phyloP scores from a whole-genome alignment of 208 protist species.

The Perkinsela sp. region DNA sequence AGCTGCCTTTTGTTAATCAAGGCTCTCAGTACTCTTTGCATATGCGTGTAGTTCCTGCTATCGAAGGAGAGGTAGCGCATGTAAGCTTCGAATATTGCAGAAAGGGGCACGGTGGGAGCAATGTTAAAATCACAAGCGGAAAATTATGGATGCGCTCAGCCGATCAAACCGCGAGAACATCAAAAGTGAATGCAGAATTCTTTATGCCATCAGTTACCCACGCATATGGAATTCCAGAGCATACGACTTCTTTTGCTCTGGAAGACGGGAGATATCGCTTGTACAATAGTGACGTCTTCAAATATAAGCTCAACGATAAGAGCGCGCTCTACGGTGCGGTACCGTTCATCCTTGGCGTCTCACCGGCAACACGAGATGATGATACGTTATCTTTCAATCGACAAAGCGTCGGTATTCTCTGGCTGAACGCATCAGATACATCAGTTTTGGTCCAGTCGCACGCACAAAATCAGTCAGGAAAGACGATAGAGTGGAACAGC shows the following conservation, averaged over 20 bases:
- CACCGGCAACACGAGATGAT: neutral
- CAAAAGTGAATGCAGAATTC: slow-evolving; percentile 7
- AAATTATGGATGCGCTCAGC: no score
- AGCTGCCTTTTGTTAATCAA: neutral
- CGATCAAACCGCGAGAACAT: no score
- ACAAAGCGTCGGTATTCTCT: slow-evolving; percentile 51
- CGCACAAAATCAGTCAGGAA: neutral
- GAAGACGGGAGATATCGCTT: slow-evolving; percentile 58
- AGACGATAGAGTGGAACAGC: slow-evolving; percentile 37
- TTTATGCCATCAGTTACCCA: slow-evolving; percentile 13
- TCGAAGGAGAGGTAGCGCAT: neutral
- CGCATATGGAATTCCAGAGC: slow-evolving; percentile 83
- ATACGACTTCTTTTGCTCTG: slow-evolving; percentile 63
- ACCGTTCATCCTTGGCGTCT: slow-evolving; percentile 66
- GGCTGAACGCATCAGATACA: slow-evolving; percentile 74
- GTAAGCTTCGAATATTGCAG: neutral
- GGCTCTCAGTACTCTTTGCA: neutral
- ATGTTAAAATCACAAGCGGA: neutral
- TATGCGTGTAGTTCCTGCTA: neutral
- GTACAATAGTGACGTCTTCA: slow-evolving; percentile 90
- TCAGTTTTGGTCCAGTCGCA: slow-evolving; percentile 18
- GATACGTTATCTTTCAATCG: no score
- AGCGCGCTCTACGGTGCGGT: slow-evolving; percentile 81
- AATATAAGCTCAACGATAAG: slow-evolving; percentile 78
- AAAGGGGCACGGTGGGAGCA: neutral